Evolutionary conservation across 2,329 filamentous ascomycete genomes (phyloP).

Genomic region (Ascochyta fabae): DNA sequence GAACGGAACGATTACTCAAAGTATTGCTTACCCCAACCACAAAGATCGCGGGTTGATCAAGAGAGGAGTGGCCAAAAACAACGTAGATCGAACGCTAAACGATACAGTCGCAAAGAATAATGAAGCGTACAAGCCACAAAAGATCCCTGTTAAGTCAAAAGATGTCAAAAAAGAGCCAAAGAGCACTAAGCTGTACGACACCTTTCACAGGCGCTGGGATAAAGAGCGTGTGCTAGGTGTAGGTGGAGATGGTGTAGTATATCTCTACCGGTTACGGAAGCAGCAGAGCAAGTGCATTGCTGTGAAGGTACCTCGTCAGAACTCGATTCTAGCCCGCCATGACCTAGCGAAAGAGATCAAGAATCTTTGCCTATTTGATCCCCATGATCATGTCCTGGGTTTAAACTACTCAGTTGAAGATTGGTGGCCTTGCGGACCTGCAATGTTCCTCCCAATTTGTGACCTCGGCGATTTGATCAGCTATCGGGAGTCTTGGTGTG

Average conservation of each 20-base stretch:
- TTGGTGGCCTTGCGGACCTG: conserved; percentile 16
- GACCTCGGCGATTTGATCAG: conserved; percentile 22
- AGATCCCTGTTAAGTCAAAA: neutral
- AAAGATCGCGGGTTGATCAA: neutral
- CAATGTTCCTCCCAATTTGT: conserved; percentile 28
- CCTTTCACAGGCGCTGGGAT: neutral
- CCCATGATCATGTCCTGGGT: conserved; percentile 22
- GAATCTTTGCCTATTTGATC: neutral
- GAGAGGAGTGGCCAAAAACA: neutral
- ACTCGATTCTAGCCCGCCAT: neutral
- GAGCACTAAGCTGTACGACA: neutral
- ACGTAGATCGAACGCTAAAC: neutral
- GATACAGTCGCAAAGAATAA: neutral
- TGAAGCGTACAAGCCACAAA: neutral
- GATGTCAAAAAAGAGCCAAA: neutral
- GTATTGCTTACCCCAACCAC: neutral
- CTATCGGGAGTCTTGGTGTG: conserved; percentile 14
- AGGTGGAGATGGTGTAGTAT: conserved; percentile 20
- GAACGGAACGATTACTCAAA: neutral
- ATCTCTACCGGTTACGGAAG: conserved; percentile 1
- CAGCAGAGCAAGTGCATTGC: neutral
- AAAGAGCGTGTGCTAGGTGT: conserved; percentile 5
- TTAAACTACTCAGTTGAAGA: conserved; percentile 10
- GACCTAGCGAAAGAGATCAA: neutral
- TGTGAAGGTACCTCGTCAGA: conserved; percentile 1